These are phyloP conservation scores for Oryza longistaminata DNA, from an alignment of 176 grass and related monocot species.

Conservation along the genomic window DNA sequence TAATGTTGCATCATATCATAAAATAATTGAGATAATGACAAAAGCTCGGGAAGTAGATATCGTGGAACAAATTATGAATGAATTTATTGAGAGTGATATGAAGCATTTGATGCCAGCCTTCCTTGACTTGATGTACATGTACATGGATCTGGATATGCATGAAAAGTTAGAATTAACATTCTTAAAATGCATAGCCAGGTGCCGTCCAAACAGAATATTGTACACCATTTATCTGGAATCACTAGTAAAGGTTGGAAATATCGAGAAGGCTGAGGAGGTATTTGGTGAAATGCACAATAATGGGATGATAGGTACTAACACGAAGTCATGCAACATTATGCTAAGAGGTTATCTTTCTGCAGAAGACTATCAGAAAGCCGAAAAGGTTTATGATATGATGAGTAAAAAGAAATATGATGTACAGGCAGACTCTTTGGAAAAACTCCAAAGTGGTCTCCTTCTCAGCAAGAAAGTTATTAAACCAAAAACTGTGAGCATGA, in stretches of 20 bases:
- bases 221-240: conserved; percentile 89
- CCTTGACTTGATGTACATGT: conserved; percentile 78
- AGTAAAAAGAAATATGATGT: conserved; percentile 83
- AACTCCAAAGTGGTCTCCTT: conserved; percentile 66
- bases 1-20: conserved; percentile 84
- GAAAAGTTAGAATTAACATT: conserved; percentile 68
- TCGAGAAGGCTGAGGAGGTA: conserved; percentile 71
- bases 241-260: conserved; percentile 56
- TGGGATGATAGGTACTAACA: conserved; percentile 76
- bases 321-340: conserved; percentile 80
- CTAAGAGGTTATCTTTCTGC: conserved; percentile 72
- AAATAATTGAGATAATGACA: conserved; percentile 87
- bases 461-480: conserved; percentile 65
- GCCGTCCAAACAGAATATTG: conserved; percentile 74
- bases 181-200: conserved; percentile 63
- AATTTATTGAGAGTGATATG: conserved; percentile 71
- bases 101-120: conserved; percentile 93
- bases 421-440: conserved; percentile 57
- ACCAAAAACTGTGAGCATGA: conserved; percentile 71
- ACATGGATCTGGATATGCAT: conserved; percentile 82
- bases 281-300: conserved; percentile 86
- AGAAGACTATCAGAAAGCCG: conserved; percentile 73
- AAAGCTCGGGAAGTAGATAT: conserved; percentile 60
- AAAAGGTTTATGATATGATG: conserved; percentile 86
- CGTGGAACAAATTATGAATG: conserved; percentile 65